Conservation (phyloP, 108 stramenopile species). For the Cyclotella cryptica region DNA sequence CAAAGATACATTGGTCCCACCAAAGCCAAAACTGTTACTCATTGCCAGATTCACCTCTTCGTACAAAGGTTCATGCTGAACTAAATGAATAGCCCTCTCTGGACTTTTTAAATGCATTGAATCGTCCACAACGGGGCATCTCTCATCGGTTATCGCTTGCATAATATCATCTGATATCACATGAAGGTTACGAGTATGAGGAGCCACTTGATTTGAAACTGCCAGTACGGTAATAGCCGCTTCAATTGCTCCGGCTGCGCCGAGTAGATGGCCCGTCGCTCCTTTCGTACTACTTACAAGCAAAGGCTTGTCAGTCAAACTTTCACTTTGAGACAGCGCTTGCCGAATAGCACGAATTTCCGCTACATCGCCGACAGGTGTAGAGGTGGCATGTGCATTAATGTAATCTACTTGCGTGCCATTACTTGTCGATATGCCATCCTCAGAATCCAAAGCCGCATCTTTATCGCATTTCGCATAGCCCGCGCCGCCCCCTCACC, state of each 20-base stretch:
- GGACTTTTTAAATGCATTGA: not conserved
- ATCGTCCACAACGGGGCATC: slow-evolving; percentile 22
- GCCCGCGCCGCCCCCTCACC: slow-evolving; percentile 87
- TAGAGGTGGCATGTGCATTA: slow-evolving; percentile 98
- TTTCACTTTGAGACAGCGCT: slow-evolving; percentile 43
- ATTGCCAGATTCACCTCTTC: slow-evolving; percentile 62
- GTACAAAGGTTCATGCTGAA: slow-evolving; percentile 49
- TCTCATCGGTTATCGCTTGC: not conserved
- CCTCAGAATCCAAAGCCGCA: slow-evolving; percentile 26
- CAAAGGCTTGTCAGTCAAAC: slow-evolving; percentile 17
- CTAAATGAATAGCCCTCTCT: slow-evolving; percentile 27
- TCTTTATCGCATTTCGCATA: slow-evolving; percentile 82
- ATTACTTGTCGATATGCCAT: not conserved
- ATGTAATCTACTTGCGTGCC: slow-evolving; percentile 79
- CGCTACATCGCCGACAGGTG: slow-evolving; percentile 94
- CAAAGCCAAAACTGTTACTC: slow-evolving; percentile 97
- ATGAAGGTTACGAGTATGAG: slow-evolving; percentile 88
- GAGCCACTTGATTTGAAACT: slow-evolving; percentile 68
- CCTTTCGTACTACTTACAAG: slow-evolving; percentile 95
- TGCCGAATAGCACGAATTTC: slow-evolving; percentile 83
- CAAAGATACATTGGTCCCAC: slow-evolving; percentile 97
- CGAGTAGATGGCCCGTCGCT: slow-evolving; percentile 94
- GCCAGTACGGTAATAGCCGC: slow-evolving; percentile 85
- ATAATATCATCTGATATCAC: slow-evolving; percentile 31
- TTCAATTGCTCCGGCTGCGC: slow-evolving; percentile 97